Conservation (phyloP, 345 rosid species). For the Citrus reticulata region DNA sequence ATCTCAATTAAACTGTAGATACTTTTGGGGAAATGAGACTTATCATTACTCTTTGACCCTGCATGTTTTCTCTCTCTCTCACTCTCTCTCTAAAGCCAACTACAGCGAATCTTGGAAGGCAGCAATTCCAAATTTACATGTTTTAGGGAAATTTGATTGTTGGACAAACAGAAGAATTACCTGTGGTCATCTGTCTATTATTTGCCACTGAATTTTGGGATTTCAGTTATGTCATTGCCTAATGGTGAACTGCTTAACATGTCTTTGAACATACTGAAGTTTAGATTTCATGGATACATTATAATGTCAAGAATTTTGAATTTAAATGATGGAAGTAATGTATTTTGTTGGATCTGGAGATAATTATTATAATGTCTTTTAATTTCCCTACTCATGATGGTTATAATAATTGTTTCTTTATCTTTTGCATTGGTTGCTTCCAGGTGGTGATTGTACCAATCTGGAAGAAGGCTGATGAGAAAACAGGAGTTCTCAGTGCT, state of each 20-base stretch:
- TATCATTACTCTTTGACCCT: not conserved
- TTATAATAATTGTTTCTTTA: not conserved
- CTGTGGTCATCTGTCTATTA: not conserved
- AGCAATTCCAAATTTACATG: not conserved
- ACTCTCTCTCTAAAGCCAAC: too few species aligned
- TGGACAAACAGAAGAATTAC: not conserved
- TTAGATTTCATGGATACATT: not conserved
- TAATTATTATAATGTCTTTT: not conserved
- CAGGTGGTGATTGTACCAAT: constrained; percentile 87
- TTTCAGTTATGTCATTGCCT: not conserved
- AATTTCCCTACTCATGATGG: not conserved
- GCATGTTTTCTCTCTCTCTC: not conserved
- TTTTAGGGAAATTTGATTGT: not conserved
- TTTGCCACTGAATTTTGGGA: not conserved
- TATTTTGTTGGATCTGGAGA: not conserved
- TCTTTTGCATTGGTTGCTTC: constrained; percentile 8
- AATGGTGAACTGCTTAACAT: not conserved
- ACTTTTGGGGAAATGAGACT: not conserved
- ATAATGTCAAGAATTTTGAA: not conserved
- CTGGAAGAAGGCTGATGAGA: constrained; percentile 81
- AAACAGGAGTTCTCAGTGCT: constrained; percentile 63
- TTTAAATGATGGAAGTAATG: not conserved
- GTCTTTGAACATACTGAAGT: not conserved
- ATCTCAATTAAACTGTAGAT: not conserved
- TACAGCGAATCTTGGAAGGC: not conserved